Conservation (phyloP, 2,329 filamentous ascomycete species). For the Aspergillus nomiae region DNA sequence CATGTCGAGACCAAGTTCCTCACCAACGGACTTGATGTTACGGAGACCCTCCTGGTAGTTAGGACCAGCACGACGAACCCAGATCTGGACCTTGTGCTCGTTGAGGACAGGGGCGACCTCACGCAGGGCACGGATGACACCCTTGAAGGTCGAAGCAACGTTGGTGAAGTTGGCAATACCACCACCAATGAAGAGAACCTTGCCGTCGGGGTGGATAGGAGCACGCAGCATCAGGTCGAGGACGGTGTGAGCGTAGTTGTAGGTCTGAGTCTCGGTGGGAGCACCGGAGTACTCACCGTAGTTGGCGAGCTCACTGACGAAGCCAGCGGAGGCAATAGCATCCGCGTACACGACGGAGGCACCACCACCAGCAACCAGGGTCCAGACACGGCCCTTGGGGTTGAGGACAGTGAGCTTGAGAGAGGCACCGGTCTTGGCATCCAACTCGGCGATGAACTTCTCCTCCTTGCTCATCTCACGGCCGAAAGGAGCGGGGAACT, state of each 20-base stretch:
- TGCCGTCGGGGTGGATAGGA: conserved; percentile 81
- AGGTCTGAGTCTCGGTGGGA: conserved; percentile 97
- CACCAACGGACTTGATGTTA: conserved; percentile 97
- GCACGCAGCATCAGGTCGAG: conserved; percentile 96
- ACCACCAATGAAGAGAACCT: conserved; percentile 98
- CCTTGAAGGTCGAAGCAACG: conserved; percentile 98
- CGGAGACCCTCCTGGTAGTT: conserved; percentile 99
- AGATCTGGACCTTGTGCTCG: conserved; percentile 98
- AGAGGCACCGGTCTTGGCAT: conserved; percentile 98
- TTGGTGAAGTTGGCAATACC: conserved; percentile 99
- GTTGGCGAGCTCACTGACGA: conserved; percentile 95
- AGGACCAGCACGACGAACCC: conserved; percentile 86
- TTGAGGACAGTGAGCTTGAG: conserved; percentile 98
- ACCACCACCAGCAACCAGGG: conserved; percentile 97
- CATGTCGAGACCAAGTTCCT: conserved; percentile 94
- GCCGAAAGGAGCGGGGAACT: conserved; percentile 98
- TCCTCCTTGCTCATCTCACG: conserved; percentile 99
- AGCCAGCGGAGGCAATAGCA: conserved; percentile 94
- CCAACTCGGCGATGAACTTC: conserved; percentile 97
- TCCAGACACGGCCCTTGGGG: conserved; percentile 90
- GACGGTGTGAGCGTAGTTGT: conserved; percentile 97
- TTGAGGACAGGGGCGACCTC: conserved; percentile 82
- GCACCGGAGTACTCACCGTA: conserved; percentile 99
- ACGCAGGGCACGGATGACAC: conserved; percentile 93
- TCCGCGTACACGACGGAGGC: conserved; percentile 98